Base-by-base conservation (phyloP, 2,329 filamentous ascomycete species). In the Penicillium psychrosexuale region DNA sequence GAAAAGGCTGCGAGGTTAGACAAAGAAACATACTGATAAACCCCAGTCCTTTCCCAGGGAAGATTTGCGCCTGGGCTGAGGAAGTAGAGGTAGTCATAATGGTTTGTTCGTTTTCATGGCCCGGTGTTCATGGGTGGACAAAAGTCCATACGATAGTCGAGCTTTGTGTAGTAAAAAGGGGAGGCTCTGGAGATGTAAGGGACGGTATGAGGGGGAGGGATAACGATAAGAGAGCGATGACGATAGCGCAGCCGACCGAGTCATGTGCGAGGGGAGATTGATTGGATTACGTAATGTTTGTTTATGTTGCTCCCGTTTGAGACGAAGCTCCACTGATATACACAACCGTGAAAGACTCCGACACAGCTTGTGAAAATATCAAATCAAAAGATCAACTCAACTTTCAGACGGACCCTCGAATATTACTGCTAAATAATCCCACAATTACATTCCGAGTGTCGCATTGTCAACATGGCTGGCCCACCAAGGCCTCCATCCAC, bases 11-110 rank as follows among this genome's bases (percentile, higher is more conserved):
- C 60, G 53, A 57, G 53, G 52, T 31, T 8, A 44, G 11, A 44
- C 30, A 52, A 44, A 39, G 44, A 54, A 38, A 69, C 73, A 61
- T 75, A 75, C 78, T 77, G 59, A 87, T 76, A 61, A 85, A 85
- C n/a, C 87, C 85, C 59, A 89, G 74, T 22, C 82, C 85, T 66
- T 83, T 81, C 30, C 85, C 85, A 17, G 87, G 87, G 69, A 84
- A 78, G 33, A 90, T 83, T 69, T 87, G 84, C 53, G 84, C 84
- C 66, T 73, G 66, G 39, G 66, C 53, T 55, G 67, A 57, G 63
- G 59, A 71, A 39, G 67, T 60, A 65, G 59, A 70, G 38, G 69
- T 64, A 53, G 69, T 69, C 74, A 77, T 77, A 51, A 51, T 67
- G 61, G 49, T 24, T 30, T 48, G 30, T 38, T 48, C 37, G 56